These are phyloP conservation scores for Trametes maxima DNA, from an alignment of 768 basidiomycete genomes.

Conservation along the genomic window DNA sequence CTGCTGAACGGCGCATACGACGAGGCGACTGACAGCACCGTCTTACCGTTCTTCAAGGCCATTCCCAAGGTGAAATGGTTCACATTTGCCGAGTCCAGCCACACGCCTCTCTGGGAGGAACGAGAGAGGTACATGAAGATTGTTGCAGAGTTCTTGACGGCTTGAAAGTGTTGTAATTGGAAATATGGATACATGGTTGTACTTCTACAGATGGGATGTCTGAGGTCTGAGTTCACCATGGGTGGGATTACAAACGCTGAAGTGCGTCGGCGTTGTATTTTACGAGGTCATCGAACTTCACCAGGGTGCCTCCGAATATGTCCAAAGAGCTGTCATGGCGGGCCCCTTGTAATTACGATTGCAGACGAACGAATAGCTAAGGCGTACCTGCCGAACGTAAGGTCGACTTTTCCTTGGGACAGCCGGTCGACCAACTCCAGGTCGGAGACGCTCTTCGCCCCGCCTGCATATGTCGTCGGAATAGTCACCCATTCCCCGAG, in stretches of 20 bases:
- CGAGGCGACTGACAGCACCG: slow-evolving; percentile 42
- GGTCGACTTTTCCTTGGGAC: slow-evolving; percentile 81
- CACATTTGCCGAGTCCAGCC: slow-evolving; percentile 46
- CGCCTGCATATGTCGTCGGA: slow-evolving; percentile 96
- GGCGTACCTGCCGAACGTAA: slow-evolving; percentile 82
- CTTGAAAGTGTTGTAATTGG: neutral
- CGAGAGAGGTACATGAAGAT: slow-evolving; percentile 42
- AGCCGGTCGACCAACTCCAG: slow-evolving; percentile 61
- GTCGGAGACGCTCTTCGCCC: slow-evolving; percentile 67
- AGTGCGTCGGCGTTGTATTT: slow-evolving; percentile 25
- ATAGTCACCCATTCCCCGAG: slow-evolving; percentile 91
- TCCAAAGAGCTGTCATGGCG: slow-evolving; percentile 52
- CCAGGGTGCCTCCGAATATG: slow-evolving; percentile 69
- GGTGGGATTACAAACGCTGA: neutral
- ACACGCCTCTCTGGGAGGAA: slow-evolving; percentile 49
- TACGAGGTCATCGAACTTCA: slow-evolving; percentile 60
- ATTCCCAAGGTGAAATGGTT: slow-evolving; percentile 48
- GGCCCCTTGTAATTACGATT: neutral
- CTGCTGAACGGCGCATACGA: slow-evolving; percentile 46
- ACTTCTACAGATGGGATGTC: neutral
- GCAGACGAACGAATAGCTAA: neutral
- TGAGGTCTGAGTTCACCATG: neutral
- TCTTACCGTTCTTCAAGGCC: slow-evolving; percentile 39
- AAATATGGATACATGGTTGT: slow-evolving; percentile 4
- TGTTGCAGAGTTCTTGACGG: slow-evolving; percentile 37